Evolutionary conservation across 371 early-diverging fungal species (phyloP), one percentile per base, ranked within the genome.

Genomic region (Dichotomocladium elegans): DNA sequence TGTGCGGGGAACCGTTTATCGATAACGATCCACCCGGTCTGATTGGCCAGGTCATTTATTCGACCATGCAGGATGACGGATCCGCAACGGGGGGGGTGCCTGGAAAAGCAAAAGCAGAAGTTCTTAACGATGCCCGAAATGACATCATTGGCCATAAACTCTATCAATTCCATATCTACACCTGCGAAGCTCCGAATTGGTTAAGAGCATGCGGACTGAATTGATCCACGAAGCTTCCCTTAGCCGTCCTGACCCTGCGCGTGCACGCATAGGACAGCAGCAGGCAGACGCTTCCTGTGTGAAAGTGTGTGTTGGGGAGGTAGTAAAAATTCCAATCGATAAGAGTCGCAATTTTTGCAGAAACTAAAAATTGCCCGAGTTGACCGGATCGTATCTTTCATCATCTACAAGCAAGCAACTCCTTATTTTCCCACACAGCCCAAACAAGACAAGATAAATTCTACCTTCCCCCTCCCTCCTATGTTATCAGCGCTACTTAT

Each of bases 1-100:
- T 46, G 46, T 6, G 27, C 19, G 46, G 46, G 25, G 28, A 46
- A 24, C 28, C 29, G 31, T 42, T 56, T 48, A 56, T 56, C 56
- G 56, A 56, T 56, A 56, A 56, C 24, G 56, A 56, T 56, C 56
- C 25, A 44, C 4, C 11, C 7, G 21, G 33, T 56, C 29, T 56
- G 43, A 56, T 56, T 56, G 56, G 56, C 56, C 49, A 33, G n/a
- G 11, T 11, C 27, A 25, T 29, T 17, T 25, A 25, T 46, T 46
- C 29, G 29, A 46, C 17, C 12, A 22, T 54, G 55, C 55, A 53
- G 53, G 37, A 52, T 52, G 53, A 52, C 29, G 53, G 37, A 46
- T 15, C 51, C 41, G 27, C 46, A 47, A 11, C 22, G 9, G 27
- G 25, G 19, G 28, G 26, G n/a, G 54, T 54, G 47, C 47, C 54